phyloP scores from a whole-genome alignment of 495 filamentous ascomycete genomes.

The Talaromyces nanjingensis region DNA sequence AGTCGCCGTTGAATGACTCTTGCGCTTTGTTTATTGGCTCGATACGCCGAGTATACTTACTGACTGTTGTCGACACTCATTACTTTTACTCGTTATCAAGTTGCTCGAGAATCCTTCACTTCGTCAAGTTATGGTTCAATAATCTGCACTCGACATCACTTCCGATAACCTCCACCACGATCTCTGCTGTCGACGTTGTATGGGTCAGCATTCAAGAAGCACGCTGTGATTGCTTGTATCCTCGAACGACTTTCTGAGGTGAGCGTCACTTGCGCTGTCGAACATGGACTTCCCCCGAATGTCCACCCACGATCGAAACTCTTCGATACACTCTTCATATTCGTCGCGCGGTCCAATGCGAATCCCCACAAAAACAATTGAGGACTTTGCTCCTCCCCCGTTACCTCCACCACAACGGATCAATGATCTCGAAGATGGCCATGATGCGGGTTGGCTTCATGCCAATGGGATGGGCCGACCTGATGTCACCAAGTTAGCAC shows the following conservation, averaged over 20 bases:
- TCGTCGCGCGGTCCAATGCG: constrained; percentile 45
- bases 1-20: neutral
- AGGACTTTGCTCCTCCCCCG: constrained; percentile 49
- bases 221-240: neutral
- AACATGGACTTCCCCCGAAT: constrained; percentile 54
- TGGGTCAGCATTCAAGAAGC: neutral
- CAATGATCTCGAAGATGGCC: constrained; percentile 44
- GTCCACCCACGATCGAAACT: constrained; percentile 24
- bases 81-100: neutral
- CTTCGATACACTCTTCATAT: constrained; percentile 26
- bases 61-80: neutral
- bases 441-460: constrained; percentile 56
- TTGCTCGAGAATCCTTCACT: neutral
- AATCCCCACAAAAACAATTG: constrained; percentile 43
- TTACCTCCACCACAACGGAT: constrained; percentile 55
- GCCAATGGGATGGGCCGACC: constrained; percentile 36
- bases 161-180: neutral
- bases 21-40: neutral
- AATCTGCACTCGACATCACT: neutral
- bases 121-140: neutral
- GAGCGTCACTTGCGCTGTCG: constrained; percentile 12
- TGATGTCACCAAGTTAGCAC: constrained; percentile 29
- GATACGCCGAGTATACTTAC: neutral
- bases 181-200: neutral
- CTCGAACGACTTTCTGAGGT: neutral